Evolutionary conservation across 2,329 filamentous ascomycete genomes (phyloP).

Genomic region (Trichothecium roseum): DNA sequence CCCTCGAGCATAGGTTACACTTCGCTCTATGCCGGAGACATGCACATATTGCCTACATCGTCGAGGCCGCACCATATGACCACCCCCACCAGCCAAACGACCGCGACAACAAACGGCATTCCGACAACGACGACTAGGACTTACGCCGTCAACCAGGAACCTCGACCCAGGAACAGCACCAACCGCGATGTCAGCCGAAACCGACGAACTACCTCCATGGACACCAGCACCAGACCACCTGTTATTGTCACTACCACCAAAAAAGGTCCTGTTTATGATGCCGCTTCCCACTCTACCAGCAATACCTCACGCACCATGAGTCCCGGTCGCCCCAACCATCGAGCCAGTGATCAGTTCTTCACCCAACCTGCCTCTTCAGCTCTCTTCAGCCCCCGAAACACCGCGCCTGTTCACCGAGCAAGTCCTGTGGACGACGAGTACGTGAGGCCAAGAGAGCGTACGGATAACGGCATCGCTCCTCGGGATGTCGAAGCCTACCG

Average conservation of each 20-base stretch:
- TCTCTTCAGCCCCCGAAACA: constrained; percentile 34
- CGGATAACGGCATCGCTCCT: constrained; percentile 29
- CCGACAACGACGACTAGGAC: constrained; percentile 38
- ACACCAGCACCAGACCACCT: constrained; percentile 37
- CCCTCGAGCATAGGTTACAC: constrained; percentile 40
- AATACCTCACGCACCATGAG: constrained; percentile 25
- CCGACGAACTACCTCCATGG: constrained; percentile 42
- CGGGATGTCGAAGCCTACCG: constrained; percentile 35
- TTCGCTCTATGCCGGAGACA: constrained; percentile 40
- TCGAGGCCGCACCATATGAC: constrained; percentile 19
- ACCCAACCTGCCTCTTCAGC: constrained; percentile 46
- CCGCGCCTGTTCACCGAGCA: constrained; percentile 18
- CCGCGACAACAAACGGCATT: constrained; percentile 20
- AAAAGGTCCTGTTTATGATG: constrained; percentile 27
- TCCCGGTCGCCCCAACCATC: constrained; percentile 40
- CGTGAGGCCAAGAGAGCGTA: constrained; percentile 36
- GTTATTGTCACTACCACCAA: constrained; percentile 48
- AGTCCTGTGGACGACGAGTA: constrained; percentile 31
- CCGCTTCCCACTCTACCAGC: constrained; percentile 24
- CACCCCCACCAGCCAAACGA: constrained; percentile 21
- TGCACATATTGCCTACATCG: constrained; percentile 40
- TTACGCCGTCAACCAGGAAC: constrained; percentile 46
- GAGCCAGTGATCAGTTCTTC: constrained; percentile 43
- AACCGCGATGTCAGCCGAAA: constrained; percentile 36
- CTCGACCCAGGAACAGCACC: constrained; percentile 33